Percentiles rank a stretch among this genome's conserved stretches.
These are phyloP conservation scores for Sporothrix brasiliensis DNA, from an alignment of 2,329 filamentous ascomycete species.

Conservation along the genomic window DNA sequence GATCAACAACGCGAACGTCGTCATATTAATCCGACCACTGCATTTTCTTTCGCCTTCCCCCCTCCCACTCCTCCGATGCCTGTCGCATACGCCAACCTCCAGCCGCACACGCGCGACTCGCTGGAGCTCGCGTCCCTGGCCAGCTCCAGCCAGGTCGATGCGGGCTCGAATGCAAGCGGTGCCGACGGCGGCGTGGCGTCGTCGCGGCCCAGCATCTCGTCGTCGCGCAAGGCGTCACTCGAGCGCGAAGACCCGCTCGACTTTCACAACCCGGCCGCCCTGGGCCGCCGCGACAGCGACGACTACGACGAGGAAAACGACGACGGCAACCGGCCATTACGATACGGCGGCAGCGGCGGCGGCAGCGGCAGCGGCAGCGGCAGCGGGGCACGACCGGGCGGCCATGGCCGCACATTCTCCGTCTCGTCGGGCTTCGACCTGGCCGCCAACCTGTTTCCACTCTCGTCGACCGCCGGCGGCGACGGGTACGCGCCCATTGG, in stretches of 20 bases:
- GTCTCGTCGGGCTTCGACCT: constrained; percentile 95
- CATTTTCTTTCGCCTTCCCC: neutral
- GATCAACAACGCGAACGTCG: neutral
- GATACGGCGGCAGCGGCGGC: constrained; percentile 45
- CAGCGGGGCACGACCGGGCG: constrained; percentile 37
- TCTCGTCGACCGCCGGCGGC: constrained; percentile 72
- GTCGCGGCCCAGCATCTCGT: constrained; percentile 83
- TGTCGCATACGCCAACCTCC: constrained; percentile 50
- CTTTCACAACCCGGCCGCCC: constrained; percentile 57
- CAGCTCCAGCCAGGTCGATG: constrained; percentile 68
- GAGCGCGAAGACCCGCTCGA: constrained; percentile 82
- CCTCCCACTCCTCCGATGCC: constrained; percentile 41
- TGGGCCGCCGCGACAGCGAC: constrained; percentile 33
- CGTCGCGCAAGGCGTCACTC: constrained; percentile 87
- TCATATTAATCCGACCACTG: neutral
- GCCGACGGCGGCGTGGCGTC: constrained; percentile 66
- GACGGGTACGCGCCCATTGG: constrained; percentile 84
- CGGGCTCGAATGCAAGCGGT: constrained; percentile 64
- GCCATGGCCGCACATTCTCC: constrained; percentile 74
- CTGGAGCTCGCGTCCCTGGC: constrained; percentile 95
- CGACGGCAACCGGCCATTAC: constrained; percentile 49
- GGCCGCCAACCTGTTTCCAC: constrained; percentile 85
- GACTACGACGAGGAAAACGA: constrained; percentile 39
- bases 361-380: constrained; percentile 38
- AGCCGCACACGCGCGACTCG: constrained; percentile 73